Evolutionary conservation across 2,329 filamentous ascomycete species (phyloP).

Genomic region (Cladophialophora psammophila): DNA sequence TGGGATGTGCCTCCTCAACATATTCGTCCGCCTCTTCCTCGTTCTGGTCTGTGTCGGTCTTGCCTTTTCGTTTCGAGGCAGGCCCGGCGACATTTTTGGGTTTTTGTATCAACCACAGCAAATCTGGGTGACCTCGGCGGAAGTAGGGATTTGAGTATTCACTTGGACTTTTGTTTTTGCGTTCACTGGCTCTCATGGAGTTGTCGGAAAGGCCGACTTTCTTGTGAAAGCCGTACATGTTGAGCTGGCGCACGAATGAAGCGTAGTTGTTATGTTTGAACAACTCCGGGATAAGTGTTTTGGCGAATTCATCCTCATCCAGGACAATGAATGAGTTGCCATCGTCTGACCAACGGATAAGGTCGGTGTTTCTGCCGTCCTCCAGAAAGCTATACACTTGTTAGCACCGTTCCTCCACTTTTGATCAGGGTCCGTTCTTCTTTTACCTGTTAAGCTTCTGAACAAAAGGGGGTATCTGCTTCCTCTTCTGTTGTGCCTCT

Average conservation of each 20-base stretch:
- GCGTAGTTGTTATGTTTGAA: conserved; percentile 84
- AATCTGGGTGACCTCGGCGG: conserved; percentile 86
- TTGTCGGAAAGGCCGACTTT: conserved; percentile 92
- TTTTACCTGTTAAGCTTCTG: conserved; percentile 94
- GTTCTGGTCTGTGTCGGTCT: conserved; percentile 66
- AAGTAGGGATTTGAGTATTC: conserved; percentile 99
- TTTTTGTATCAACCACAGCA: conserved; percentile 96
- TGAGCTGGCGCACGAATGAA: conserved; percentile 76
- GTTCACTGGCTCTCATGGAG: conserved; percentile 95
- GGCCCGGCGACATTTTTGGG: conserved; percentile 75
- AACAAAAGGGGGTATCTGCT: conserved; percentile 96
- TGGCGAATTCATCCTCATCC: conserved; percentile 89
- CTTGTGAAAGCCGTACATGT: conserved; percentile 71
- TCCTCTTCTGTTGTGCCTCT: conserved; percentile 87
- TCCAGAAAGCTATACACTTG: conserved; percentile 77
- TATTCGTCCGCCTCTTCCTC: conserved; percentile 71
- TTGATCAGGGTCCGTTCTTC: conserved; percentile 33
- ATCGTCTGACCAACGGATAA: conserved; percentile 96
- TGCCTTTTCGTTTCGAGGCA: conserved; percentile 56
- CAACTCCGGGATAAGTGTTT: conserved; percentile 74
- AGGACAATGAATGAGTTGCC: conserved; percentile 96
- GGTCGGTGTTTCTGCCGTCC: conserved; percentile 87
- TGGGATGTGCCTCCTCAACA: conserved; percentile 49
- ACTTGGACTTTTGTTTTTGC: conserved; percentile 96
- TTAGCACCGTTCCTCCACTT: conserved; percentile 6